These are phyloP conservation scores for Phytopythium oedochilum DNA, from an alignment of 352 stramenopile species.

Conservation along the genomic window DNA sequence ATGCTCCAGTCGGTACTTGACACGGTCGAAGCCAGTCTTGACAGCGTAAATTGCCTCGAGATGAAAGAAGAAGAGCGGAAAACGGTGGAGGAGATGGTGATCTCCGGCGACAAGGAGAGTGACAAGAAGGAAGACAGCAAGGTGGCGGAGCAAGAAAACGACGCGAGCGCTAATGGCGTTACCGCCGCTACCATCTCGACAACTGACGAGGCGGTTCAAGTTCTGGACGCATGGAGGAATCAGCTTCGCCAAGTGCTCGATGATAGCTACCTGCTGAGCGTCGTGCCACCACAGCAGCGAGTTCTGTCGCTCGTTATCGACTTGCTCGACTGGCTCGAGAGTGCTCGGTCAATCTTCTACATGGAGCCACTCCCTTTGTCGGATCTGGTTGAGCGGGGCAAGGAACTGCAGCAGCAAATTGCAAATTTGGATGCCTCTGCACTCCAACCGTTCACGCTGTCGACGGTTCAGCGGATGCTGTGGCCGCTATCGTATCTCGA, in stretches of 20 bases:
- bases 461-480: conserved; percentile 45
- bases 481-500: conserved; percentile 75
- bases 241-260: conserved; percentile 52
- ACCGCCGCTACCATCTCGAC: conserved; percentile 12
- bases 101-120: conserved; percentile 20
- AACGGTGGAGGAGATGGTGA: conserved; percentile 53
- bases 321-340: conserved; percentile 75
- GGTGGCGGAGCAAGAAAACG: neutral
- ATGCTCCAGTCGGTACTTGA: conserved; percentile 53
- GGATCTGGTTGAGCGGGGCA: conserved; percentile 51
- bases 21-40: conserved; percentile 66
- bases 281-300: conserved; percentile 53
- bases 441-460: conserved; percentile 27
- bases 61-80: conserved; percentile 60
- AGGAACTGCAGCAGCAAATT: conserved; percentile 29
- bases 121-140: conserved; percentile 10
- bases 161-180: neutral
- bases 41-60: conserved; percentile 56
- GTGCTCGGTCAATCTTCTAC: conserved; percentile 73
- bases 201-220: conserved; percentile 57
- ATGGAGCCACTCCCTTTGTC: conserved; percentile 63
- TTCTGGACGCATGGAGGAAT: conserved; percentile 64
- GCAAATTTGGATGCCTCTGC: conserved; percentile 11
- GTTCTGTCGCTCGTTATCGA: conserved; percentile 42
- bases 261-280: conserved; percentile 65